Conservation (phyloP, 495 filamentous ascomycete species). For the Penicillium paxilli region DNA sequence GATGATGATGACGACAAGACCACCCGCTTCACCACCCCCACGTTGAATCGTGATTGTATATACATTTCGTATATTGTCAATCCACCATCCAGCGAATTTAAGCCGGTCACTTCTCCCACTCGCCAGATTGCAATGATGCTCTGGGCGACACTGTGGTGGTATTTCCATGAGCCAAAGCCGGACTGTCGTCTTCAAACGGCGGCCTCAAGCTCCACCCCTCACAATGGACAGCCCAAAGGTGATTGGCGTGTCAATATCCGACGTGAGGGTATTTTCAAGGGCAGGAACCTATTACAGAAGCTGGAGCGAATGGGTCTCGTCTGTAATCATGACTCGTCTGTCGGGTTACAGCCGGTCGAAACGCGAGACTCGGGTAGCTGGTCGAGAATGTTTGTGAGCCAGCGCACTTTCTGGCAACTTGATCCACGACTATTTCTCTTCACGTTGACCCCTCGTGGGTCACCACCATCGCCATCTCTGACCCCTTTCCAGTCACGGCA, state of each 20-base stretch:
- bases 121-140: conserved; percentile 94
- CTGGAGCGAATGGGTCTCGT: conserved; percentile 91
- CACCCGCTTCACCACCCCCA: conserved; percentile 67
- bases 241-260: conserved; percentile 89
- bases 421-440: conserved; percentile 87
- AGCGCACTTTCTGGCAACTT: conserved; percentile 86
- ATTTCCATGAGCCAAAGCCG: conserved; percentile 71
- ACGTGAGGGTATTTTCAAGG: conserved; percentile 82
- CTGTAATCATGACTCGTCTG: conserved; percentile 69
- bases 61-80: conserved; percentile 91
- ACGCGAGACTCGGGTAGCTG: conserved; percentile 64
- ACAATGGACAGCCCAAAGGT: conserved; percentile 69
- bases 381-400: conserved; percentile 79
- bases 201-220: conserved; percentile 64
- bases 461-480: conserved; percentile 46
- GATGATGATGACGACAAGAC: conserved; percentile 24
- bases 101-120: conserved; percentile 73
- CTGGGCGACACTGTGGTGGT: conserved; percentile 94
- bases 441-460: conserved; percentile 64
- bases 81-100: conserved; percentile 76
- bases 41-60: conserved; percentile 73
- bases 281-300: conserved; percentile 79
- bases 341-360: conserved; percentile 61
- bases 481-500: conserved; percentile 57
- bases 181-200: conserved; percentile 56